phyloP scores from a whole-genome alignment of 1,139 yeast species.

The Neolecta irregularis region DNA sequence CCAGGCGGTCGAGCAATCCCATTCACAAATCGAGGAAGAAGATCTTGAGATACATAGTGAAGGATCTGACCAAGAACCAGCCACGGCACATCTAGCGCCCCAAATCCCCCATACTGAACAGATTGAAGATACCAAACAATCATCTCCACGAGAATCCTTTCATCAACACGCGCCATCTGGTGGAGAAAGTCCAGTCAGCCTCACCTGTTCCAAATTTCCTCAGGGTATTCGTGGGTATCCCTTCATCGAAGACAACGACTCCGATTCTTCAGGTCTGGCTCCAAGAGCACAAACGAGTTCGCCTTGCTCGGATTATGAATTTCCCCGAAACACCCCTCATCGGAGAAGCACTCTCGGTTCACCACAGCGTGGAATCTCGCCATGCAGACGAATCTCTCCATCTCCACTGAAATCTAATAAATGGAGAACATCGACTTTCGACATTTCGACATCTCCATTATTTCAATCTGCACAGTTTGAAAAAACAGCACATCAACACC shows the following conservation, averaged over 20 bases:
- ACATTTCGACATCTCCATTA: slow-evolving; percentile 15
- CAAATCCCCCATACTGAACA: too few relatives aligned
- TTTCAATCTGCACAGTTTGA: slow-evolving; percentile 16
- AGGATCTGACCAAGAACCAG: slow-evolving; percentile 4
- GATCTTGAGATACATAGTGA: slow-evolving; percentile 3
- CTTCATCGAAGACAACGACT: too few relatives aligned
- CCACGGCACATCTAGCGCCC: not conserved
- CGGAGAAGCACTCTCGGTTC: not conserved
- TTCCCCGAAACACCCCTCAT: too few relatives aligned
- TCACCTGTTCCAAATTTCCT: too few relatives aligned
- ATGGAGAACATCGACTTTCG: slow-evolving; percentile 1
- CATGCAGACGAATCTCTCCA: slow-evolving; percentile 5
- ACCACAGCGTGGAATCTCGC: not conserved
- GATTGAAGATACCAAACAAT: slow-evolving; percentile 2
- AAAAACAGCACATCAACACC: slow-evolving; percentile 10
- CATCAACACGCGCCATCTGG: slow-evolving; percentile 1
- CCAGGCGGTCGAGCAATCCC: slow-evolving; percentile 34
- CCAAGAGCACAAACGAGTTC: too few relatives aligned
- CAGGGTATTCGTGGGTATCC: too few relatives aligned
- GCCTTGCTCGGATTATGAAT: too few relatives aligned
- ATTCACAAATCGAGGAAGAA: not conserved
- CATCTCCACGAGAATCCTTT: not conserved
- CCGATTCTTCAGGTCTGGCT: too few relatives aligned
- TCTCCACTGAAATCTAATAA: slow-evolving; percentile 2
- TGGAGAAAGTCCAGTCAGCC: too few relatives aligned